A percentile compares a stretch with the other conserved stretches of the same genome.
These are phyloP conservation scores for Adansonia grandidieri DNA, from an alignment of 441 rosid species.

Conservation along the genomic window DNA sequence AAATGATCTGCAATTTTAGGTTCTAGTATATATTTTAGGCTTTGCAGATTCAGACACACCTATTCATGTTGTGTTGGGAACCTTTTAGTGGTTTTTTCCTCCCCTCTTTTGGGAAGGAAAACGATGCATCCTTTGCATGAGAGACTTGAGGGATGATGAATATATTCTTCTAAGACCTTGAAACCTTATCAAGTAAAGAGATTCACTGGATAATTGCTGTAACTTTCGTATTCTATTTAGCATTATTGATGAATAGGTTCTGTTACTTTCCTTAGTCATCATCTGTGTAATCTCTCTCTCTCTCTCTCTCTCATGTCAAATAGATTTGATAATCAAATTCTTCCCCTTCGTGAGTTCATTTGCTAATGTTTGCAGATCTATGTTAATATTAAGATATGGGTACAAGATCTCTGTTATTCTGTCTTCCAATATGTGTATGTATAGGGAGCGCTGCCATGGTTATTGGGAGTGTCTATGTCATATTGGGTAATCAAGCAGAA, in stretches of 20 bases:
- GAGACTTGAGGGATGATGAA: background rate
- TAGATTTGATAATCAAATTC: background rate
- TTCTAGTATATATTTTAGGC: background rate
- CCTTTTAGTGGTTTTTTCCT: background rate
- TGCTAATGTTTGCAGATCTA: background rate
- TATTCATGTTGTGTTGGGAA: background rate
- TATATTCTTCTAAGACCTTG: background rate
- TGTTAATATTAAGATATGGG: background rate
- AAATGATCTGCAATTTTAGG: background rate
- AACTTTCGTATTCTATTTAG: background rate
- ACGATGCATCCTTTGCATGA: background rate
- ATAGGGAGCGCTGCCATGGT: background rate
- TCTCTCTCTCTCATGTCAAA: background rate
- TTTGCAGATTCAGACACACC: background rate
- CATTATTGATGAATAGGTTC: background rate
- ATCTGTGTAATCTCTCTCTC: too few relatives aligned
- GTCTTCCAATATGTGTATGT: background rate
- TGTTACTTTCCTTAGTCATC: background rate
- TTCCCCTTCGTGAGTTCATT: background rate
- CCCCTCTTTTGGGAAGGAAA: background rate
- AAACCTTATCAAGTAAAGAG: background rate
- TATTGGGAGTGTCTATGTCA: background rate
- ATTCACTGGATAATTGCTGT: background rate
- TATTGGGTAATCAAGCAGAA: constrained; percentile 10
- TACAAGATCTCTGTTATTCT: background rate